phyloP scores from a whole-genome alignment of 2,329 filamentous ascomycete species.

The Alternaria incomplexa region DNA sequence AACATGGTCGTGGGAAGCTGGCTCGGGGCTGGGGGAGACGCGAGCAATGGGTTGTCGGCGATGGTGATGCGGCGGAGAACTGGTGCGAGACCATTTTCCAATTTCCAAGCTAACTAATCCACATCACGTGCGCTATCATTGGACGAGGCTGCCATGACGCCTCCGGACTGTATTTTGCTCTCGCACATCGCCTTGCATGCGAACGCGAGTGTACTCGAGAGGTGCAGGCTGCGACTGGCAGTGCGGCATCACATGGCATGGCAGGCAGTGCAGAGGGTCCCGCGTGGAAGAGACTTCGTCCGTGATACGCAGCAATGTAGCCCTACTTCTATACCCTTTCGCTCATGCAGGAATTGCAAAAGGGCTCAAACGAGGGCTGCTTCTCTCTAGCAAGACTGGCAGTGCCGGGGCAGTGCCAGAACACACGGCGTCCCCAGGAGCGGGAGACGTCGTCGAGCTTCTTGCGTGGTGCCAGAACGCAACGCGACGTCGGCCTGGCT shows the following conservation, averaged over 20 bases:
- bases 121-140: neutral
- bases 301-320: conserved; percentile 22
- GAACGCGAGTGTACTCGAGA: neutral
- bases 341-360: conserved; percentile 40
- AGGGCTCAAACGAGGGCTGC: conserved; percentile 48
- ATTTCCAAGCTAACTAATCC: neutral
- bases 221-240: neutral
- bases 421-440: conserved; percentile 38
- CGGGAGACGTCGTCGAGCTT: conserved; percentile 41
- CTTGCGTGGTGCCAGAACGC: conserved; percentile 31
- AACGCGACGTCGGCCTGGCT: conserved; percentile 5
- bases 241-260: neutral
- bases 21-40: conserved; percentile 43
- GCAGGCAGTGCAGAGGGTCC: neutral
- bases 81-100: conserved; percentile 1
- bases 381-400: conserved; percentile 45
- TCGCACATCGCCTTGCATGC: neutral
- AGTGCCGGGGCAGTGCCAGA: conserved; percentile 29
- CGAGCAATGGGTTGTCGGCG: conserved; percentile 45
- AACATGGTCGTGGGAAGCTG: conserved; percentile 72
- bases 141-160: neutral
- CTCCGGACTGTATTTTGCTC: neutral
- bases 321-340: conserved; percentile 43
- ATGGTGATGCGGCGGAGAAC: conserved; percentile 33
- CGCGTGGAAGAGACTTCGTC: neutral